These are phyloP conservation scores for cucumber (Cucumis sativus) DNA, from an alignment of 306 rosid genomes.

Conservation along the genomic window Cucumber_9930_V3 NC_026660.2:19413501-19414000, in stretches of 20 bases:
- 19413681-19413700: not conserved
- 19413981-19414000: not conserved
- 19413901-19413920: not conserved
- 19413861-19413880: not conserved
- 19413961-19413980: not conserved
- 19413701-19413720: not conserved
- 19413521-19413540: not conserved
- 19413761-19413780: not conserved
- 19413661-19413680: not conserved
- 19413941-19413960: not conserved
- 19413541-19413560: not conserved
- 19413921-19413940: not conserved
- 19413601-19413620: slow-evolving; percentile 47
- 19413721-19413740: not conserved
- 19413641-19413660: not conserved
- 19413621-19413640: slow-evolving; percentile 69
- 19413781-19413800: not conserved
- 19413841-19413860: not conserved
- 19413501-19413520: not conserved
- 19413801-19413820: not conserved
- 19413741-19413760: not conserved
- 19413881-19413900: not conserved
- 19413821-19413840: not conserved
- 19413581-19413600: slow-evolving; percentile 72
- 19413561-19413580: slow-evolving; percentile 97